Conservation (phyloP, 2,329 filamentous ascomycete genomes). For the Colletotrichum sp. region DNA sequence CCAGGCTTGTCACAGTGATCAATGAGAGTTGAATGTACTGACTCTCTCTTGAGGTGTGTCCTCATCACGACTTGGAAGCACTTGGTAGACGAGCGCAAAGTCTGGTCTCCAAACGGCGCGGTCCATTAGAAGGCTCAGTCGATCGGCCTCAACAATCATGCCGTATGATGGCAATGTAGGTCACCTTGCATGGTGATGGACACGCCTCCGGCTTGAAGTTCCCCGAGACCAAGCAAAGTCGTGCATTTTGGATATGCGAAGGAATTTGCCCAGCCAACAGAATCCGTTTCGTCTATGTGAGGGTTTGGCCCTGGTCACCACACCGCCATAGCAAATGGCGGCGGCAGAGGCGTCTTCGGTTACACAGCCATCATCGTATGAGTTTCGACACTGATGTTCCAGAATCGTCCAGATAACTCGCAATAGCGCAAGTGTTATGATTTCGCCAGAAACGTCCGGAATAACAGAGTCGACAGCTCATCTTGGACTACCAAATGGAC, state of each 20-base stretch:
- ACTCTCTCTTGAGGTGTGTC: neutral
- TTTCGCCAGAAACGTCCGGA: neutral
- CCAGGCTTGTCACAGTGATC: neutral
- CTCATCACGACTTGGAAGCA: neutral
- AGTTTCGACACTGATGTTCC: neutral
- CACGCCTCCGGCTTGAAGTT: neutral
- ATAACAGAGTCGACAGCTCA: constrained; percentile 12
- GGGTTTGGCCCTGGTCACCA: constrained; percentile 13
- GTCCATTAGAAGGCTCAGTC: neutral
- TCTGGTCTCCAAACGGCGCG: neutral
- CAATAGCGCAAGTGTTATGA: neutral
- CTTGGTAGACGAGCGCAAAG: neutral
- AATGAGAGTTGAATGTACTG: neutral
- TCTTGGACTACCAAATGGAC: constrained; percentile 13
- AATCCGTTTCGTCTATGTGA: neutral
- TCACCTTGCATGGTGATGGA: constrained; percentile 8
- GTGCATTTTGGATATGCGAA: neutral
- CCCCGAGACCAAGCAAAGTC: neutral
- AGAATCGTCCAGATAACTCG: neutral
- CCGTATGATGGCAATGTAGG: constrained; percentile 12
- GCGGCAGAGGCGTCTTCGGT: neutral
- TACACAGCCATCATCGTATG: neutral
- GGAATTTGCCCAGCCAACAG: neutral
- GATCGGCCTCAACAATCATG: constrained; percentile 17
- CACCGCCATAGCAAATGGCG: neutral